Percentiles rank a stretch among this genome's conserved stretches.
These are phyloP conservation scores for Kingdonia uniflora DNA, from an alignment of 164 flowering plant species.

Conservation along the genomic window DNA sequence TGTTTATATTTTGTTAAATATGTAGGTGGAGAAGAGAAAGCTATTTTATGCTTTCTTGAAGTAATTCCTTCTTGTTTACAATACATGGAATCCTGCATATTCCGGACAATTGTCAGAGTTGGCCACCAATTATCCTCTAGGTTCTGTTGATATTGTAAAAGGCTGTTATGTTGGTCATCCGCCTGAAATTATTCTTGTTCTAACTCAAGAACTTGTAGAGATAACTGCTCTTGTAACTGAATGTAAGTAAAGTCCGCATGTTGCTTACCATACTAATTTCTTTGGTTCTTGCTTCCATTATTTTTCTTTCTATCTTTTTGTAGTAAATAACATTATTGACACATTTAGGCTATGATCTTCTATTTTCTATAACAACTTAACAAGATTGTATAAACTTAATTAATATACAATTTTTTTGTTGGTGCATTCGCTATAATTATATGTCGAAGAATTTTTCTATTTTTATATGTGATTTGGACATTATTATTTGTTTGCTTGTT, in stretches of 20 bases:
- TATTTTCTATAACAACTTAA: too few species aligned
- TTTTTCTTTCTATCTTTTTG: conserved; percentile 4
- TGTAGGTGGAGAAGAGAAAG: conserved; percentile 66
- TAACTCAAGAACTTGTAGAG: conserved; percentile 50
- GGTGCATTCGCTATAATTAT: too few species aligned
- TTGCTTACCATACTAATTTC: not conserved
- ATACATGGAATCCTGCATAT: conserved; percentile 69
- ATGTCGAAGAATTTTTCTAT: too few species aligned
- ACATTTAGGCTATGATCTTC: too few species aligned
- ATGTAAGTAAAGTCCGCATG: conserved; percentile 57
- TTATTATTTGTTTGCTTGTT: too few species aligned
- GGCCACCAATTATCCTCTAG: conserved; percentile 25
- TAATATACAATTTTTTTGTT: too few species aligned
- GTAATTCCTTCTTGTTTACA: conserved; percentile 59
- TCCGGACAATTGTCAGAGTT: conserved; percentile 30
- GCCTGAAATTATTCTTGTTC: conserved; percentile 46
- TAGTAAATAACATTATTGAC: too few species aligned
- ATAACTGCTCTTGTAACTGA: conserved; percentile 47
- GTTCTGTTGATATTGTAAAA: conserved; percentile 29
- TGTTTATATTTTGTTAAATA: not conserved
- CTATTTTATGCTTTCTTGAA: conserved; percentile 57
- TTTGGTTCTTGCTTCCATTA: not conserved
- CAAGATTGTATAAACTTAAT: too few species aligned
- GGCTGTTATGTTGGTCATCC: conserved; percentile 95
- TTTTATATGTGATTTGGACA: too few species aligned